Evolutionary conservation across 768 basidiomycete genomes (phyloP).

Genomic region (Amanita rimosa): DNA sequence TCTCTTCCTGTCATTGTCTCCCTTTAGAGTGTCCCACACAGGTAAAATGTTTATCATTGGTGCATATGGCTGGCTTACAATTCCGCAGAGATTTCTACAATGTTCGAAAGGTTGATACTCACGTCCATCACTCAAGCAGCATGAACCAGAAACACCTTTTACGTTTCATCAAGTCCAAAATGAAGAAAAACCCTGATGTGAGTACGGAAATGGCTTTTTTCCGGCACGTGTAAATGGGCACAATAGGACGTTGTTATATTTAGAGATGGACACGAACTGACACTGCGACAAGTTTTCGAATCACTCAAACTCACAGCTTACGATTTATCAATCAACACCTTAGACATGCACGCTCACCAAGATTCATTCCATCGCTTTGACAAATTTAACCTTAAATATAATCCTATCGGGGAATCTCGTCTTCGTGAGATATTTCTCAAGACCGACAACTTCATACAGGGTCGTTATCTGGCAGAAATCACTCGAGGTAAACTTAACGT

Average conservation of each 20-base stretch:
- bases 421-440: conserved; percentile 96
- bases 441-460: conserved; percentile 91
- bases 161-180: conserved; percentile 98
- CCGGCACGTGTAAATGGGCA: background rate
- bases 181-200: conserved; percentile 80
- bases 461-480: conserved; percentile 88
- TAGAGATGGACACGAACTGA: conserved; percentile 84
- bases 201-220: conserved; percentile 10
- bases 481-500: conserved; percentile 53
- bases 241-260: conserved; percentile 87
- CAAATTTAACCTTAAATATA: conserved; percentile 97
- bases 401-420: conserved; percentile 91
- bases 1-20: background rate
- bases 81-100: conserved; percentile 88
- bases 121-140: conserved; percentile 96
- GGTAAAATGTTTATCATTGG: conserved; percentile 31
- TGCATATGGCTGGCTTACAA: background rate
- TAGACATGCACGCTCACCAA: conserved; percentile 99
- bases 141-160: conserved; percentile 99
- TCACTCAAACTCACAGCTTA: conserved; percentile 92
- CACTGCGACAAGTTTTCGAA: conserved; percentile 90
- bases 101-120: conserved; percentile 95
- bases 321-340: conserved; percentile 95
- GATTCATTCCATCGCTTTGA: conserved; percentile 98
- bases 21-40: conserved; percentile 65